phyloP scores from a whole-genome alignment of 2,329 filamentous ascomycete genomes.

The Nigrospora sphaerica region DNA sequence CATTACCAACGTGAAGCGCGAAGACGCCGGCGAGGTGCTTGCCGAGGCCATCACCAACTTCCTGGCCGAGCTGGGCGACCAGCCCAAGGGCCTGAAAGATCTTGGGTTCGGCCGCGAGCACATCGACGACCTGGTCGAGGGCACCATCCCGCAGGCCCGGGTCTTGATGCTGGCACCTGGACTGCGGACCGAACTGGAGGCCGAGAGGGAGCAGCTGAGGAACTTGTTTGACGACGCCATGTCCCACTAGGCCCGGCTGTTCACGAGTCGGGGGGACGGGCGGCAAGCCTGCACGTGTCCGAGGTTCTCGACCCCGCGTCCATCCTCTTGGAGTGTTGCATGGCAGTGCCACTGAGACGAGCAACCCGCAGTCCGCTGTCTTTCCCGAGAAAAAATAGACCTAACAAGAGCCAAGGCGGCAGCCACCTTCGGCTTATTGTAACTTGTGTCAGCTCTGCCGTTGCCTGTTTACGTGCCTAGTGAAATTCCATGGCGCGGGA shows the following conservation, averaged over 20 bases:
- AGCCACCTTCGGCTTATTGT: too few species aligned
- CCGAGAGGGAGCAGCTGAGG: slow-evolving; percentile 66
- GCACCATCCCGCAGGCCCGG: slow-evolving; percentile 84
- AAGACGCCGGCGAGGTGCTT: slow-evolving; percentile 83
- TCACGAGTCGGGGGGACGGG: too few species aligned
- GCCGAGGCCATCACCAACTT: slow-evolving; percentile 78
- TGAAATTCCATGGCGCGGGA: too few species aligned
- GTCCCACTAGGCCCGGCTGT: slow-evolving; percentile 22
- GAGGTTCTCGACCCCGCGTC: too few species aligned
- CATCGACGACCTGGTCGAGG: slow-evolving; percentile 81
- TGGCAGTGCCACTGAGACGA: too few species aligned
- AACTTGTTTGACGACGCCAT: slow-evolving; percentile 58
- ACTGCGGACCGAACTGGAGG: slow-evolving; percentile 60
- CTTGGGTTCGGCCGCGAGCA: slow-evolving; percentile 73
- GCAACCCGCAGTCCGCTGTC: too few species aligned
- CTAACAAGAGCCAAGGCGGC: too few species aligned
- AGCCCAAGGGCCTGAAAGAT: slow-evolving; percentile 77
- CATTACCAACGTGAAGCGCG: slow-evolving; percentile 76
- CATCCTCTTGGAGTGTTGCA: too few species aligned
- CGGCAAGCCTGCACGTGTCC: too few species aligned
- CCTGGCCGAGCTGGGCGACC: slow-evolving; percentile 75
- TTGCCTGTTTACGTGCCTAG: too few species aligned
- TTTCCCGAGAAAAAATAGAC: too few species aligned
- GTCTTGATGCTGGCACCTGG: slow-evolving; percentile 89
- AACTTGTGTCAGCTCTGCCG: too few species aligned